These are phyloP conservation scores for Diplodia corticola DNA, from an alignment of 2,329 filamentous ascomycete genomes.

Conservation along the genomic window DNA sequence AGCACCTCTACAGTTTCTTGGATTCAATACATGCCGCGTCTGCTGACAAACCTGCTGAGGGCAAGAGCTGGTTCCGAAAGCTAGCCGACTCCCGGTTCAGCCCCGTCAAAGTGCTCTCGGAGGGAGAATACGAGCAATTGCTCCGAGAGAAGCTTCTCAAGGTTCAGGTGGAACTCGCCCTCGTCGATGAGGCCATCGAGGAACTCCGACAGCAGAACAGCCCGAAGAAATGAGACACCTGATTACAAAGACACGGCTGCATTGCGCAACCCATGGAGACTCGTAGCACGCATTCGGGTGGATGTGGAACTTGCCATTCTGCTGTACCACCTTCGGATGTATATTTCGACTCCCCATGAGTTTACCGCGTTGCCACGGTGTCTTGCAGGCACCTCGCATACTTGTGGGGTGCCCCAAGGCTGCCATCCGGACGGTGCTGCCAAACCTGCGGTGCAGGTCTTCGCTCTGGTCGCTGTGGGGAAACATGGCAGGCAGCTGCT, in stretches of 20 bases:
- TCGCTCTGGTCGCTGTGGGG: not conserved
- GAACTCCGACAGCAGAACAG: constrained; percentile 40
- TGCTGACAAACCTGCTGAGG: constrained; percentile 37
- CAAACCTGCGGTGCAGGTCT: not conserved
- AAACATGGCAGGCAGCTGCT: not conserved
- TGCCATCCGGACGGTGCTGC: not conserved
- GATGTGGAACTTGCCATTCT: not conserved
- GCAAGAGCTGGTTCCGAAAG: constrained; percentile 47
- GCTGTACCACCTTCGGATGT: not conserved
- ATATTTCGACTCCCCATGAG: not conserved
- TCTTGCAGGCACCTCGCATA: not conserved
- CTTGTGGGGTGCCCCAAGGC: not conserved
- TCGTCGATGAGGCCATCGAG: constrained; percentile 74
- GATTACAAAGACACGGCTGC: not conserved
- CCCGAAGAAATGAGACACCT: not conserved
- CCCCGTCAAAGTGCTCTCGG: constrained; percentile 67
- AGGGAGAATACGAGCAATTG: constrained; percentile 71
- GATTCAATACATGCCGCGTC: constrained; percentile 39
- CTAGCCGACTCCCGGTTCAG: constrained; percentile 66
- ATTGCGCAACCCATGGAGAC: not conserved
- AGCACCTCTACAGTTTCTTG: constrained; percentile 55
- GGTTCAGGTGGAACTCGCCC: constrained; percentile 73
- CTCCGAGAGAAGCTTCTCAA: constrained; percentile 69
- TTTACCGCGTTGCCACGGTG: not conserved
- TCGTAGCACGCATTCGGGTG: not conserved